Evolutionary conservation across 805 yeast species (phyloP), one percentile per base, ranked within the genome.

Genomic region (Sungouiozyma intestinalis): DNA sequence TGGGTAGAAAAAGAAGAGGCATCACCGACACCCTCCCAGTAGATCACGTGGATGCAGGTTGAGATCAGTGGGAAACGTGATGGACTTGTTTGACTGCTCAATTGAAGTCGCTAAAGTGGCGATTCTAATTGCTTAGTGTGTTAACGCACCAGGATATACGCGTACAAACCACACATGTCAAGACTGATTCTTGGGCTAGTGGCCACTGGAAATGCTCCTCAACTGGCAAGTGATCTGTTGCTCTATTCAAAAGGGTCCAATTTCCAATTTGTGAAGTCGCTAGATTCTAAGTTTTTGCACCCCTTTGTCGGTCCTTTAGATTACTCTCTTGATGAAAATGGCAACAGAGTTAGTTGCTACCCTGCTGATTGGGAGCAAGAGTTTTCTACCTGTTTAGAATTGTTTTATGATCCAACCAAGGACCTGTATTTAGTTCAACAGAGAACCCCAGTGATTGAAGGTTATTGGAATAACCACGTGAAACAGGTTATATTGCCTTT

Each of bases 131-230:
- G n/a, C n/a, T n/a, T n/a, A n/a, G n/a, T n/a, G n/a, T n/a, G n/a
- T n/a, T n/a, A n/a, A n/a, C n/a, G n/a, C n/a, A n/a, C n/a, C n/a
- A n/a, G n/a, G n/a, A n/a, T n/a, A n/a, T n/a, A n/a, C n/a, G n/a
- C n/a, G n/a, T n/a, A n/a, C n/a, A n/a, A n/a, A n/a, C n/a, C n/a
- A n/a, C n/a, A n/a, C n/a, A 63, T 60, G 35, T 60, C 74, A 1
- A 69, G 69, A 1, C 63, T 82, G n/a, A 55, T 90, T 1, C 35
- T 92, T 1, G 97, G 97, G 0, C 63, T 87, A 0, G 82, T 92
- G 0, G 77, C 96, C 3, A 73, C 85, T 4, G 97, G 95, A 6
- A 92, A 90, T 53, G 81, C 87, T 3, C 94, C 97, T 0, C 98
- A 92, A 58, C 64, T 90, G 39, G 63, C 88, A 0, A 60, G 74